Percentiles rank a stretch among this genome's conserved stretches.
Evolutionary conservation across 2,329 filamentous ascomycete genomes (phyloP).

Genomic region (Penicillium sclerotiorum): DNA sequence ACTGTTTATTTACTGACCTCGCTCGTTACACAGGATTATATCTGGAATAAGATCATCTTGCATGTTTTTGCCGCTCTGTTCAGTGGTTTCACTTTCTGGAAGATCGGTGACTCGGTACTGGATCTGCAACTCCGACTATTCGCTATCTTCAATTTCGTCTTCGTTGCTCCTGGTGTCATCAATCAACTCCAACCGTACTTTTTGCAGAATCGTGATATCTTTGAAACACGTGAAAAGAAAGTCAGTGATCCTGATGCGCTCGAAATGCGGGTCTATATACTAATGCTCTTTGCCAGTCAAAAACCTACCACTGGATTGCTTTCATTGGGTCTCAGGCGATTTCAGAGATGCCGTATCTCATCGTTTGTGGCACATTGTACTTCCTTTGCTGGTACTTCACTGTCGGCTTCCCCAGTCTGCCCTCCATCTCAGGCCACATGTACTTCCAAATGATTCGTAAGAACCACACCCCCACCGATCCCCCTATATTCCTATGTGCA

Average conservation of each 20-base stretch:
- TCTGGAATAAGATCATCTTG: conserved; percentile 53
- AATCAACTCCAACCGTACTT: conserved; percentile 64
- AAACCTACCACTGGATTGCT: conserved; percentile 63
- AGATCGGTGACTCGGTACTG: conserved; percentile 54
- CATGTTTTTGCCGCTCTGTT: conserved; percentile 60
- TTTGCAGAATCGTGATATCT: conserved; percentile 59
- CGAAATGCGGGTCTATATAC: neutral
- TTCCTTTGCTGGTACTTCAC: conserved; percentile 62
- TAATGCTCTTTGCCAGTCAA: conserved; percentile 39
- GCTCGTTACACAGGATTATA: conserved; percentile 44
- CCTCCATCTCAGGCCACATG: conserved; percentile 39
- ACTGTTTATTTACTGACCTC: too few species aligned
- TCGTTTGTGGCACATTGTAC: conserved; percentile 50
- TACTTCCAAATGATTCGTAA: conserved; percentile 45
- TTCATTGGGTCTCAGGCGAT: conserved; percentile 58
- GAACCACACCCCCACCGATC: neutral
- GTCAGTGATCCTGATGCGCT: conserved; percentile 11
- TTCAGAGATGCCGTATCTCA: conserved; percentile 51
- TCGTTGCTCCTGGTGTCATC: conserved; percentile 61
- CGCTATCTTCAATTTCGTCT: conserved; percentile 66
- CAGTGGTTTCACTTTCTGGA: conserved; percentile 66
- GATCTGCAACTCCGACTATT: conserved; percentile 61
- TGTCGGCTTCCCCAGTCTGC: conserved; percentile 47
- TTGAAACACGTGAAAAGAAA: conserved; percentile 62
- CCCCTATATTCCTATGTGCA: neutral